A percentile compares a stretch with the other conserved stretches of the same genome.
These are phyloP conservation scores for Sequoia sempervirens DNA, from an alignment of 75 land plant genomes.

Conservation along the genomic window DNA sequence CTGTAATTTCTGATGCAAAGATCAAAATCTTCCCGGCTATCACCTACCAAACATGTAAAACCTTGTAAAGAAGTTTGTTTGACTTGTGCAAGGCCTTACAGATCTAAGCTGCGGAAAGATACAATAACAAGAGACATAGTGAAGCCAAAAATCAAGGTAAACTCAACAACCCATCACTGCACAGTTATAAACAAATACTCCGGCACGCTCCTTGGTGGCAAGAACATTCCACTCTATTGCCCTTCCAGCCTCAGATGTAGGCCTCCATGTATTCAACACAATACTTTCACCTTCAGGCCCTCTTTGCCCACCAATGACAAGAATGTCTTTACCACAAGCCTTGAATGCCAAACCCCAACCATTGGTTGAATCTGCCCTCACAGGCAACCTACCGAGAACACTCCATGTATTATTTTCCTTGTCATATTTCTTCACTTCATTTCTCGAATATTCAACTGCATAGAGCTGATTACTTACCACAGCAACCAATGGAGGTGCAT, in stretches of 20 bases:
- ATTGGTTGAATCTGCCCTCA: conserved; percentile 41
- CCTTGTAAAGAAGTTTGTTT: background rate
- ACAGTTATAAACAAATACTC: conserved; percentile 58
- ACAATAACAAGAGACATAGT: background rate
- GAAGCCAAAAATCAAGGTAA: conserved; percentile 1
- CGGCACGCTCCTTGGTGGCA: conserved; percentile 25
- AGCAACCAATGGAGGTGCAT: conserved; percentile 62
- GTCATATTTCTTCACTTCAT: conserved; percentile 46
- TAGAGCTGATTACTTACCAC: conserved; percentile 64
- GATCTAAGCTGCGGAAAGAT: background rate
- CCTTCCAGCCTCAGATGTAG: no score
- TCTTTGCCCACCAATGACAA: conserved; percentile 45
- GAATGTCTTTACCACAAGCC: conserved; percentile 35
- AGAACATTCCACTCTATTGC: conserved; percentile 9
- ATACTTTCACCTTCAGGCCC: background rate
- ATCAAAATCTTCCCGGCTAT: conserved; percentile 1
- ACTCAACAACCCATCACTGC: conserved; percentile 56
- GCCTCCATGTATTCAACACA: no score
- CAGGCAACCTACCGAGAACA: conserved; percentile 37
- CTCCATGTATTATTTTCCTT: conserved; percentile 48
- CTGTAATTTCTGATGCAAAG: conserved; percentile 7
- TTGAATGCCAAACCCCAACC: conserved; percentile 72
- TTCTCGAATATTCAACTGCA: conserved; percentile 31
- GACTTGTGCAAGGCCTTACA: conserved; percentile 7
- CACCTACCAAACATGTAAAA: background rate